Percentiles rank a stretch among this genome's conserved stretches.
Conservation (phyloP, 2,329 filamentous ascomycete species). For the Fusarium liriodendri region DNA sequence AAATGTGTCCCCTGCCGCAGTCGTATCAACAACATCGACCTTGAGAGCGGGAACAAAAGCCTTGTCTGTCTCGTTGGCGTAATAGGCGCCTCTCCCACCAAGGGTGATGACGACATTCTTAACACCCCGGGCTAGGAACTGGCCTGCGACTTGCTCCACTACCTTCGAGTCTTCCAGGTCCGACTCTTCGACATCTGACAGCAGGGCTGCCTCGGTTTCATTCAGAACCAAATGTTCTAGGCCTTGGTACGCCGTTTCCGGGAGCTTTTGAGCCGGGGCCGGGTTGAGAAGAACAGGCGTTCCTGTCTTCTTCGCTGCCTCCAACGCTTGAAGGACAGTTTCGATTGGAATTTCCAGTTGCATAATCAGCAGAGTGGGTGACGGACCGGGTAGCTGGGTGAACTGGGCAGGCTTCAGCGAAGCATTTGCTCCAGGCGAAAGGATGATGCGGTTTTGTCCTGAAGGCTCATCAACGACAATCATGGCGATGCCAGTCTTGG, state of each 20-base stretch:
- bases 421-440: conserved; percentile 66
- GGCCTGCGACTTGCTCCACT: conserved; percentile 53
- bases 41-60: conserved; percentile 55
- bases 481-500: conserved; percentile 66
- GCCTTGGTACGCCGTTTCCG: conserved; percentile 65
- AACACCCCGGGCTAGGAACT: conserved; percentile 71
- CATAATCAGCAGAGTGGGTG: conserved; percentile 67
- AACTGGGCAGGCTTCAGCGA: conserved; percentile 12
- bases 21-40: conserved; percentile 76
- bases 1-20: conserved; percentile 80
- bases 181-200: conserved; percentile 57
- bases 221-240: conserved; percentile 79
- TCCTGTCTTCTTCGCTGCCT: conserved; percentile 49
- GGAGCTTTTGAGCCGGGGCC: conserved; percentile 71
- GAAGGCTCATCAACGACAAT: conserved; percentile 67
- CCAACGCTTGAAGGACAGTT: conserved; percentile 63
- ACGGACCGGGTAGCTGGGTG: conserved; percentile 45
- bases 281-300: conserved; percentile 76
- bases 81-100: conserved; percentile 70
- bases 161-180: conserved; percentile 50
- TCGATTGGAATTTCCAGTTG: conserved; percentile 70
- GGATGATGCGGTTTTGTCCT: conserved; percentile 68
- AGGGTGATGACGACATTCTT: conserved; percentile 75
- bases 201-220: conserved; percentile 76
- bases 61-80: conserved; percentile 54